Evolutionary conservation across 768 basidiomycete species (phyloP), one percentile per base, ranked within the genome.

Genomic region (Lentinula sp.): DNA sequence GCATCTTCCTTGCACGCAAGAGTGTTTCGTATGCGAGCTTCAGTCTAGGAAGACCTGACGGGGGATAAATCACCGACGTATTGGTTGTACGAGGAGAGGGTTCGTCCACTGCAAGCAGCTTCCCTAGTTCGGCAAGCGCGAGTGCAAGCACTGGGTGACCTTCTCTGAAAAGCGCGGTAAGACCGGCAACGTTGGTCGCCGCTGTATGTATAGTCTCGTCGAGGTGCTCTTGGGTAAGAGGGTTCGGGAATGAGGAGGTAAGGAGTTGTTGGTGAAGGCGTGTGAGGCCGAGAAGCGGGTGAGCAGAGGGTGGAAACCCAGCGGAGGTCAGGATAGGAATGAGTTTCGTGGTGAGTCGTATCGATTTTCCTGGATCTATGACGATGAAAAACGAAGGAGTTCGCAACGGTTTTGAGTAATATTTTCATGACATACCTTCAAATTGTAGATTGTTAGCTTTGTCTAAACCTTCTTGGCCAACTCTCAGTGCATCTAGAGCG

Each of bases 131-230:
- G 2, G 87, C 85, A 7, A 88, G 74, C 4, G 89, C 85, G 23
- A 95, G 75, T 0, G 84, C 91, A 0, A 90, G 80, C 1, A 89
- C 81, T 0, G 95, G 93, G 69, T 96, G 94, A 1, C 89, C 90
- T 9, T 76, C 70, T 0, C 76, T 71, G 16, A 93, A 79, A 2
- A 91, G 68, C 12, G 68, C 71, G 4, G 73, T 69, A 5, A 93
- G 67, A 0, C 87, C 93, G 0, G 79, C 73, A 20, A 75, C 75
- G 9, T 81, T 76, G 48, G 81, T 80, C 15, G 81, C 80, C 0
- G 87, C 82, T 4, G 78, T 78, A 28, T 84, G 78, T 62, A 92
- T 81, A 1, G 80, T 76, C 33, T 86, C 82, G 64, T 91, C 86
- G n/a, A 93, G 73, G 0, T 72, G 65, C 20, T 83, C 80, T 61